phyloP scores from a whole-genome alignment of 2,329 filamentous ascomycete genomes.

The Biscogniauxia marginata region DNA sequence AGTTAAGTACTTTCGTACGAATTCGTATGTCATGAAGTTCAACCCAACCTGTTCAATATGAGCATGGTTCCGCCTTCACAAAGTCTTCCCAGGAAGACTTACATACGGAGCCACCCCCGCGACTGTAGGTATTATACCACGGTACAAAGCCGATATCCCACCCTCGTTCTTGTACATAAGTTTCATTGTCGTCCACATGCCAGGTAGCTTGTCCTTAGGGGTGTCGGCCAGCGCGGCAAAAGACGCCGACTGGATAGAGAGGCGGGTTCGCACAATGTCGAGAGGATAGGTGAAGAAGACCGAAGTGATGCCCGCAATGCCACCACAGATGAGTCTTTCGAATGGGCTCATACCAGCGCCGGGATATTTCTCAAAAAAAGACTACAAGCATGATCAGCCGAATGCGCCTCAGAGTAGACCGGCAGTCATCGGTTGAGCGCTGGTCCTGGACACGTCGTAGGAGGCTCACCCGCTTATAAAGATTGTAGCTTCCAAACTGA shows the following conservation, averaged over 20 bases:
- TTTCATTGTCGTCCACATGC: conserved; percentile 84
- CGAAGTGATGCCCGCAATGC: conserved; percentile 89
- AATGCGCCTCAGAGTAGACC: background rate
- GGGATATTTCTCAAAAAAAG: conserved; percentile 75
- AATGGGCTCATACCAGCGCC: conserved; percentile 72
- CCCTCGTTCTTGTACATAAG: conserved; percentile 91
- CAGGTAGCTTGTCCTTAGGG: conserved; percentile 67
- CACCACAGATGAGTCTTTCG: conserved; percentile 82
- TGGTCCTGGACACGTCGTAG: background rate
- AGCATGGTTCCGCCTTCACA: background rate
- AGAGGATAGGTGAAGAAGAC: conserved; percentile 94
- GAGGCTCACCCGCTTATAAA: conserved; percentile 81
- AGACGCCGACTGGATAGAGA: conserved; percentile 97
- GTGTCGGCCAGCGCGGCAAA: conserved; percentile 72
- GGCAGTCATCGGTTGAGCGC: background rate
- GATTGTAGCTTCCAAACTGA: conserved; percentile 96
- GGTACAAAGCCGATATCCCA: conserved; percentile 80
- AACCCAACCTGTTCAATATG: conserved; percentile 67
- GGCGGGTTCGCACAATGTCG: conserved; percentile 91
- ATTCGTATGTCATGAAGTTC: conserved; percentile 99
- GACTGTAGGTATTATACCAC: conserved; percentile 90
- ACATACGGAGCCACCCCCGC: conserved; percentile 95
- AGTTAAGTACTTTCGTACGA: conserved; percentile 78
- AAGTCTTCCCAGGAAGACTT: conserved; percentile 23
- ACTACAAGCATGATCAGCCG: conserved; percentile 33